These are phyloP conservation scores for Aspergillus felis DNA, from an alignment of 2,329 filamentous ascomycete genomes.

Conservation along the genomic window DNA sequence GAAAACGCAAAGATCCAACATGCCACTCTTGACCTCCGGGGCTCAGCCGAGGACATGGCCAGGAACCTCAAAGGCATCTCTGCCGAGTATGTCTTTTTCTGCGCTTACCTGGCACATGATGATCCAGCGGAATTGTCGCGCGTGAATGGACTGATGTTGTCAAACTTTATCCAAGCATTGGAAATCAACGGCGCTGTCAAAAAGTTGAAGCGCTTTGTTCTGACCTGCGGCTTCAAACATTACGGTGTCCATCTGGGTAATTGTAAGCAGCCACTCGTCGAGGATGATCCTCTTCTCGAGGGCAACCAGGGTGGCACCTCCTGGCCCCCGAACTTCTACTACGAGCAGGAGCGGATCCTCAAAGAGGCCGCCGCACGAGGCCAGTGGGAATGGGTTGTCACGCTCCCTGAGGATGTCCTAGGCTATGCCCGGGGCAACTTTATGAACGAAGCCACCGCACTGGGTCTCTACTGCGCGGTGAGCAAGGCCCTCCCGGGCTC, in stretches of 20 bases:
- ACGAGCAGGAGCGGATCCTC: conserved; percentile 47
- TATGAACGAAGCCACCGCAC: conserved; percentile 40
- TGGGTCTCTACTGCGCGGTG: conserved; percentile 39
- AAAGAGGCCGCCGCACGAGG: conserved; percentile 25
- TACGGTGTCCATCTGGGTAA: conserved; percentile 52
- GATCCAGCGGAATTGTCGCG: conserved; percentile 33
- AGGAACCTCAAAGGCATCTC: conserved; percentile 31
- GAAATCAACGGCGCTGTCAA: conserved; percentile 39
- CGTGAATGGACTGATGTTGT: conserved; percentile 43
- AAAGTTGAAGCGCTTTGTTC: conserved; percentile 46
- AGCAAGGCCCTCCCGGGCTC: conserved; percentile 27
- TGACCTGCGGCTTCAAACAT: conserved; percentile 50
- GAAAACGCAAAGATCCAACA: conserved; percentile 37
- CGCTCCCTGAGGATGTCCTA: conserved; percentile 46
- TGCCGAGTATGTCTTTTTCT: conserved; percentile 43
- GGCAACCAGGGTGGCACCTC: conserved; percentile 15
- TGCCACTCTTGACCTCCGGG: conserved; percentile 36
- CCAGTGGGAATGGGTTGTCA: conserved; percentile 41
- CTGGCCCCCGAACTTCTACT: conserved; percentile 51
- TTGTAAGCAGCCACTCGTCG: conserved; percentile 46
- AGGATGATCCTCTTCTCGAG: conserved; percentile 45
- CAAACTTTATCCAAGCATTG: conserved; percentile 47
- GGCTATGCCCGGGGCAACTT: conserved; percentile 40
- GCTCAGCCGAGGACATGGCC: conserved; percentile 34
- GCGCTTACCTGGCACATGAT: conserved; percentile 40